Evolutionary conservation across 176 grass and related monocot species (phyloP), one percentile per base, ranked within the genome.

Genomic region (Avena insularis): DNA sequence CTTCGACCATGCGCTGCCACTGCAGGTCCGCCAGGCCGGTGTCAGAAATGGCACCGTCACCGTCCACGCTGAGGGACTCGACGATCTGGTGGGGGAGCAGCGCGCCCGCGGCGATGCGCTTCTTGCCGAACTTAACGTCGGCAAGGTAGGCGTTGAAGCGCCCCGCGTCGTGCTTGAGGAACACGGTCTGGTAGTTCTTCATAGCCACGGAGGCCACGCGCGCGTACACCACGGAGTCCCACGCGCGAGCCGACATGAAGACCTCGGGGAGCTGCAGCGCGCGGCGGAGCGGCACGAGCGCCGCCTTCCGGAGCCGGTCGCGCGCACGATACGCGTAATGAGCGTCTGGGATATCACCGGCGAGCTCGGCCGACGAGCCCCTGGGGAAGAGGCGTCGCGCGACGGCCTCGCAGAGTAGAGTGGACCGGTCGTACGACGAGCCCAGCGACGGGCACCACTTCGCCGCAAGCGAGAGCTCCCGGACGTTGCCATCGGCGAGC

Each of bases 251-350:
- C 74, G 88, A 82, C 79, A 95, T 93, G 89, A 93, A 91, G 1
- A 93, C 45, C 86, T 97, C 93, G 2, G 92, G 92, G 5, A 97
- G 88, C 77, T 95, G 84, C 60, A 97, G 89, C 33, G 79, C 87
- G 80, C 90, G 83, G 65, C 90, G 90, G 78, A 97, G 90, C 64
- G 95, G 92, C 54, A 84, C 71, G 61, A 97, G 89, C 70, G 67
- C 89, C 23, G 36, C 83, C 48, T 63, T 92, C 23, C 87, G 86
- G 53, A 97, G 91, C 23, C 87, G 89, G 61, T 89, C 77, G 36
- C 92, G 87, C 8, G 90, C 92, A 40, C 89, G 92, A 64, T 95
- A 95, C 27, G 93, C 89, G 77, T 97, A 97, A 72, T 93, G 93
- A 2, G n/a, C 84, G 45, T 93, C 91, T 2, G 79, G 21, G 40